Evolutionary conservation across 2,329 filamentous ascomycete species (phyloP), one percentile per base, ranked within the genome.

Genomic region (Epichloe brachyelytri): DNA sequence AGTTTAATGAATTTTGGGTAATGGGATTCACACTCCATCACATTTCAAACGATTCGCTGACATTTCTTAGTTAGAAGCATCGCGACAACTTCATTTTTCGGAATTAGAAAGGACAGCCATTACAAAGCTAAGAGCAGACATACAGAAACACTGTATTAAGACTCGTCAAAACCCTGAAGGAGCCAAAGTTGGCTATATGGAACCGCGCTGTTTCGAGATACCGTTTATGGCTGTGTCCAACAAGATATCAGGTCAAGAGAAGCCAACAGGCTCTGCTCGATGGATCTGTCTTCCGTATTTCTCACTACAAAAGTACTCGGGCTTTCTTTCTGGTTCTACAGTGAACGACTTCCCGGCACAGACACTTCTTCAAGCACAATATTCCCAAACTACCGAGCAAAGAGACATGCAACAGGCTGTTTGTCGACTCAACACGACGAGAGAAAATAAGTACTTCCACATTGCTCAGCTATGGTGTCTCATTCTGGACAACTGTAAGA

Each of bases 251-350:
- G 43, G 51, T 1, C 45, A 54, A 5, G 51, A 57, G 2, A 45
- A 49, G 46, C 6, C 56, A 49, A 47, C 48, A 38, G 46, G 53
- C 10, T 48, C 56, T 1, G 62, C 63, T 0, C 65, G 63, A 19
- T 75, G 71, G 71, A 55, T 74, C 3, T 73, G 69, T 33, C 59
- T 75, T 14, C 74, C 74, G 0, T 76, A 74, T 54, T 75, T 77
- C 54, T 65, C 65, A 2, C 63, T 76, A 0, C 66, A 72, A 48
- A 63, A 65, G 22, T 75, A 73, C 51, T 67, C 67, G 0, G 70
- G 69, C 2, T 56, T 71, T 2, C 57, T 62, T 2, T 60, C 60
- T 5, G 61, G 62, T 1, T 61, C 63, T 1, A 63, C 58, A 26
- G 44, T 61, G 6, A 60, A 61, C 5, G 59, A 63, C 1, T 74